Conservation (phyloP, 2,329 filamentous ascomycete species). For the Cladophialophora yegresii region DNA sequence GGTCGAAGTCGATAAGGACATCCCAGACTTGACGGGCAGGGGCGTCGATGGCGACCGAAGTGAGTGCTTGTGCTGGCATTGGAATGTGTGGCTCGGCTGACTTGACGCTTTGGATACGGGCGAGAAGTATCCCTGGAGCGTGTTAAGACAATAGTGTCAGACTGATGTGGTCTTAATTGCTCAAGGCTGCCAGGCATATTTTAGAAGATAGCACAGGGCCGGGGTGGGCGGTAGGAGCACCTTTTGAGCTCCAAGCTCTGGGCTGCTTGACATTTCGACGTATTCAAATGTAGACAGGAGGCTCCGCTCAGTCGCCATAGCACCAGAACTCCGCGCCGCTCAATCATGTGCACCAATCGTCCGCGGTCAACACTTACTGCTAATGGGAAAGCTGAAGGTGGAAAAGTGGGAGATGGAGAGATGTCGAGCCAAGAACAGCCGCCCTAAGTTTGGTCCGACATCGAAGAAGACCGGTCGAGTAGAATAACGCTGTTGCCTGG, state of each 20-base stretch:
- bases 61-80: slow-evolving; percentile 11
- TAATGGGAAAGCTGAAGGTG: neutral
- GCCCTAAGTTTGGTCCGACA: slow-evolving; percentile 13
- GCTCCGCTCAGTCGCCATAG: neutral
- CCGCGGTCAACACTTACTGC: neutral
- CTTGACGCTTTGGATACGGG: neutral
- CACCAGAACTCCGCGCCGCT: neutral
- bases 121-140: too few species aligned
- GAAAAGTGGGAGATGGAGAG: neutral
- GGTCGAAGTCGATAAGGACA: slow-evolving; percentile 11
- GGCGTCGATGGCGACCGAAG: slow-evolving; percentile 12
- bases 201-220: neutral
- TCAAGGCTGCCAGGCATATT: neutral
- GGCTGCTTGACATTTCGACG: neutral
- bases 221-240: too few species aligned
- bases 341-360: neutral
- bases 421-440: neutral
- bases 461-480: neutral
- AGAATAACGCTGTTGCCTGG: neutral
- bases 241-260: neutral
- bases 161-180: neutral
- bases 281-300: neutral
- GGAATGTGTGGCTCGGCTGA: neutral
- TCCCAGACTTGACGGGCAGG: slow-evolving; percentile 14
- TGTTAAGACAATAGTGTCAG: neutral